phyloP scores from a whole-genome alignment of 2,329 filamentous ascomycete genomes.

The Colletotrichum liriopes region DNA sequence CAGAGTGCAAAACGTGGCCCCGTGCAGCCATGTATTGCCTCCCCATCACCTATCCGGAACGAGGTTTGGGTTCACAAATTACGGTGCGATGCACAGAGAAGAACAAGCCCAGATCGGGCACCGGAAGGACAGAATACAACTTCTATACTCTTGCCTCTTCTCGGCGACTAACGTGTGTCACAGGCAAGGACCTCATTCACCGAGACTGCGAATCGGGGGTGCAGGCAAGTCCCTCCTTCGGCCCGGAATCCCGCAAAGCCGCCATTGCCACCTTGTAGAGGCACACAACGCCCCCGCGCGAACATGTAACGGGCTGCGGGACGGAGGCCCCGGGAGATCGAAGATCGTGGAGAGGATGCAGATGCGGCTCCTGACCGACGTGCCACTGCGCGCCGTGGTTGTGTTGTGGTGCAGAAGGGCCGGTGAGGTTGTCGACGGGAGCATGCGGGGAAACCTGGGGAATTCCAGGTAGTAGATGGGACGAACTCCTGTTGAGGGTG shows the following conservation, averaged over 20 bases:
- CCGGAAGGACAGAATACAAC: neutral
- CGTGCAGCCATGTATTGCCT: neutral
- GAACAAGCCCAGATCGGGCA: neutral
- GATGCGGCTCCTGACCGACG: constrained; percentile 12
- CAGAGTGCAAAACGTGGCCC: too few species aligned
- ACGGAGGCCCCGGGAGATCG: neutral
- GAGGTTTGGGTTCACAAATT: neutral
- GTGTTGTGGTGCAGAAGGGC: neutral
- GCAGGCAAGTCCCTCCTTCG: neutral
- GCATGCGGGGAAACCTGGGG: constrained; percentile 7
- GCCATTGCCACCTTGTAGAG: neutral
- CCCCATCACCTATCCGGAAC: neutral
- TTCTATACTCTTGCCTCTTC: neutral
- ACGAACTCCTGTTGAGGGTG: constrained; percentile 28
- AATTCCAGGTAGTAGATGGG: neutral
- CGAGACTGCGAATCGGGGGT: neutral
- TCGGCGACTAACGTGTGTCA: neutral
- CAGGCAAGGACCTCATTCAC: neutral
- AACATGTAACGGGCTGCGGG: neutral
- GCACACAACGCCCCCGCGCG: neutral
- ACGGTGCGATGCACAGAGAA: neutral
- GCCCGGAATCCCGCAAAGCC: neutral
- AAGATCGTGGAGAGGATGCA: constrained; percentile 12
- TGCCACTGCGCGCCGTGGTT: neutral
- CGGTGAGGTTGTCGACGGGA: neutral